Evolutionary conservation across 305 asterid genomes (phyloP).

Genomic region (Solanum hybrid): DNA sequence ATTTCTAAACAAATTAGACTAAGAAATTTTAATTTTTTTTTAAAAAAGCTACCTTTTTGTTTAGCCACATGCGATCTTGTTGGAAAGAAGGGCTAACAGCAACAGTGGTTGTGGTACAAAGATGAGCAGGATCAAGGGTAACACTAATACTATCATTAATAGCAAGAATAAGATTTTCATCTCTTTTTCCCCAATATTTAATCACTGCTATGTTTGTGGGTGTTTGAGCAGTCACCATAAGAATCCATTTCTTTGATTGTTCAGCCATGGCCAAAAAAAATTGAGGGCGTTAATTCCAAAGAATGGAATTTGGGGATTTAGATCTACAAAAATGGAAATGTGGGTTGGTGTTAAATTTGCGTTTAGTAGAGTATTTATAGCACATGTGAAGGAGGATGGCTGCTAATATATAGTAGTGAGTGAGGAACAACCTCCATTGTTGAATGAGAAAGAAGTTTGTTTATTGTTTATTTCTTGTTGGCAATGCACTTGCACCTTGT

Average conservation of each 20-base stretch:
- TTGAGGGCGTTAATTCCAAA: background rate
- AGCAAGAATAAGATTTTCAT: slow-evolving; percentile 71
- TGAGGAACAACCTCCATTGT: slow-evolving; percentile 5
- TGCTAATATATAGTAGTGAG: background rate
- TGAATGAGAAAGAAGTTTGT: background rate
- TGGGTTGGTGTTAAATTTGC: background rate
- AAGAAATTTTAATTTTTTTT: background rate
- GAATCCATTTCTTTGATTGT: slow-evolving; percentile 43
- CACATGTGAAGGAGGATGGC: background rate
- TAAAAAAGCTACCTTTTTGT: slow-evolving; percentile 52
- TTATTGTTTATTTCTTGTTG: background rate
- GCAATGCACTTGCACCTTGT: background rate
- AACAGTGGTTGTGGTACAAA: slow-evolving; percentile 97
- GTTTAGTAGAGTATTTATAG: background rate
- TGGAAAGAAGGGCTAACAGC: slow-evolving; percentile 80
- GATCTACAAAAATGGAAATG: background rate
- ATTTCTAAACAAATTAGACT: background rate
- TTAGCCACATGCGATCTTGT: slow-evolving; percentile 95
- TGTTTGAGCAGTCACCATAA: slow-evolving; percentile 79
- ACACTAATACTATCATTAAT: slow-evolving; percentile 94
- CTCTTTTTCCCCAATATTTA: slow-evolving; percentile 96
- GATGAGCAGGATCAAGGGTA: slow-evolving; percentile 90
- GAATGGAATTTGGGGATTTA: background rate
- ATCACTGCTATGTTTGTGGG: slow-evolving; percentile 96
- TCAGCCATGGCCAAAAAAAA: background rate